A percentile compares a stretch with the other conserved stretches of the same genome.
Evolutionary conservation across 345 rosid species (phyloP).

Genomic region (Populus davidiana): DNA sequence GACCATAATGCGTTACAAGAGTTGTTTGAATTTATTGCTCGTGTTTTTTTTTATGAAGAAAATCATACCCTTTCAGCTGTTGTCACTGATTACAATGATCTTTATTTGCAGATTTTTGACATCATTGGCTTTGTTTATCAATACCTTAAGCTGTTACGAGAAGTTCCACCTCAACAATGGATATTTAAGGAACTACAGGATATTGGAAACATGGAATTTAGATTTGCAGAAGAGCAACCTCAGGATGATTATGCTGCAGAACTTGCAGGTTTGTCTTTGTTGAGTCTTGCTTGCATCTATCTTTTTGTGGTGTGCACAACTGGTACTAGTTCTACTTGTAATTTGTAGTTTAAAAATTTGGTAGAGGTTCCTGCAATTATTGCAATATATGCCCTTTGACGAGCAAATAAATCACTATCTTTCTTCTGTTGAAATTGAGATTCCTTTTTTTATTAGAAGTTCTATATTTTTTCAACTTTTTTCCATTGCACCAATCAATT

Average conservation of each 20-base stretch:
- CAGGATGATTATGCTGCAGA: slow-evolving; percentile 97
- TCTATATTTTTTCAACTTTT: not conserved
- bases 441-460: not conserved
- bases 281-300: slow-evolving; percentile 4
- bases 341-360: not conserved
- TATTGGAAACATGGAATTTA: slow-evolving; percentile 89
- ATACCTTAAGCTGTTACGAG: slow-evolving; percentile 69
- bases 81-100: not conserved
- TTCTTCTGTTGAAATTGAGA: not conserved
- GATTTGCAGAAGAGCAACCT: slow-evolving; percentile 90
- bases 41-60: not conserved
- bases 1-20: not conserved
- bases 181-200: slow-evolving; percentile 95
- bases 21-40: not conserved
- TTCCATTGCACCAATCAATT: not conserved
- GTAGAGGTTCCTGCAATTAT: not conserved
- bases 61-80: not conserved
- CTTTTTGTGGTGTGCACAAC: not conserved
- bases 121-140: slow-evolving; percentile 83
- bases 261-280: slow-evolving; percentile 68
- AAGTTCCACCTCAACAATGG: slow-evolving; percentile 87
- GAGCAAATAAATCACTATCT: not conserved
- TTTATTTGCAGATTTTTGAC: slow-evolving; percentile 57
- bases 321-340: not conserved
- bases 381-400: not conserved